Evolutionary conservation across 2,329 filamentous ascomycete genomes (phyloP), one percentile per base, ranked within the genome.

Genomic region (Venturiaceae sp.): DNA sequence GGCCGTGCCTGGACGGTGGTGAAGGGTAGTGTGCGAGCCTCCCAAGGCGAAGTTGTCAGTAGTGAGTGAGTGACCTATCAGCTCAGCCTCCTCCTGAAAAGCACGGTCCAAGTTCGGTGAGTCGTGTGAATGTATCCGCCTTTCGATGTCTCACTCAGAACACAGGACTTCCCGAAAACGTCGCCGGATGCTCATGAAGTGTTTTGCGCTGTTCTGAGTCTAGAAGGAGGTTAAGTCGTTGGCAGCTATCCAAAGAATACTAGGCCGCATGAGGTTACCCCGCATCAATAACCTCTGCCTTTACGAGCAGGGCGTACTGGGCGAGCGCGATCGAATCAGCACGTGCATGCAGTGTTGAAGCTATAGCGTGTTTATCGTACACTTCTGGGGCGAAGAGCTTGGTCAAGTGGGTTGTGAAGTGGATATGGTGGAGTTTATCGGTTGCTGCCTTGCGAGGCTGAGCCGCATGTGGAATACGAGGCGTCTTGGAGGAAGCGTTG

Each of bases 21-120:
- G 67, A 65, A 57, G 69, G 34, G 68, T 67, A 28, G 65, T 64
- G 39, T 65, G 65, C 33, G 61, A 58, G 47, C 55, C 36, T 21
- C 53, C 36, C 28, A 54, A 37, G 37, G 57, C 55, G 55, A 58
- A 54, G 32, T 28, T 55, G 26, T 37, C 7, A 34, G 32, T 28
- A 41, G 26, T 37, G 5, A 34, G 21, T n/a, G 44, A 57, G 19
- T 47, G 55, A 30, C 37, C 36, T 30, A 32, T 34, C 34, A 34
- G 19, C 34, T 37, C 34, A 39, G 53, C 36, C 34, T 32, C 21
- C 19, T 39, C 26, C 8, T 11, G 23, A 11, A 28, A 5, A 28
- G 23, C 23, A 47, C 3, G 23, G 44, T 47, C 13, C 23, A 30
- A n/a, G 13, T 14, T 47, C 13, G 13, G 11, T 47, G 6, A 47